Evolutionary conservation across 2,329 filamentous ascomycete species (phyloP).

Genomic region (Xylariomycetidae sp.): DNA sequence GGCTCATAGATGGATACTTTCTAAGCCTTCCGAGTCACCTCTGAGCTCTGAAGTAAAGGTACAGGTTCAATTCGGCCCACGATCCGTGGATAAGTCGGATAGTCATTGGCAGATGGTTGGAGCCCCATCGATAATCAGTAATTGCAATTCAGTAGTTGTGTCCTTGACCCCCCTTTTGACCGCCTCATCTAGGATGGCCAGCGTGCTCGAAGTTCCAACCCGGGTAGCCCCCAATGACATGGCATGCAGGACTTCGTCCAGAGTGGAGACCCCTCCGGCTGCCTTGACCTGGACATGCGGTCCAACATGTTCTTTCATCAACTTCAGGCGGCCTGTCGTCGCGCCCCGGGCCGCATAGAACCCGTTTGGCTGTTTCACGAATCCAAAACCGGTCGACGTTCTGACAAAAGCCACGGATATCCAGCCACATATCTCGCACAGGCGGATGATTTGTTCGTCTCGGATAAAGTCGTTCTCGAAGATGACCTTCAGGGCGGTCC

Average conservation of each 20-base stretch:
- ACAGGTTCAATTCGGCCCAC: no score
- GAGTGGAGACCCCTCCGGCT: constrained; percentile 50
- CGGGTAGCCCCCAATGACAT: constrained; percentile 50
- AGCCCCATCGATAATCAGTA: no score
- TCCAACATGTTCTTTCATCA: constrained; percentile 46
- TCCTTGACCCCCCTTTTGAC: constrained; percentile 28
- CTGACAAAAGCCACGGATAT: constrained; percentile 53
- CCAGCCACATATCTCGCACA: constrained; percentile 51
- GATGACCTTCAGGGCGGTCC: constrained; percentile 53
- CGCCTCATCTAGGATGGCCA: constrained; percentile 52
- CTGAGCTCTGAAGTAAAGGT: no score
- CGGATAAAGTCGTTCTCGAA: constrained; percentile 57
- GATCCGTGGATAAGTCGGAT: no score
- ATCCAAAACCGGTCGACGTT: constrained; percentile 57
- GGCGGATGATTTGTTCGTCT: constrained; percentile 42
- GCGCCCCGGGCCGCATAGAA: constrained; percentile 50
- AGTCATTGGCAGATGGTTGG: no score
- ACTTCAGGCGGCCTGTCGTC: constrained; percentile 43
- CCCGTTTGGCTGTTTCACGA: constrained; percentile 49
- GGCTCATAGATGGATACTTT: no score
- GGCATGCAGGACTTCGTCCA: constrained; percentile 52
- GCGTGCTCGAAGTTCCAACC: constrained; percentile 52
- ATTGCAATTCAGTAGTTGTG: constrained; percentile 6
- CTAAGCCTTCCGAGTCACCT: no score
- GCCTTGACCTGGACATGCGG: constrained; percentile 51